A percentile compares a stretch with the other conserved stretches of the same genome.
Evolutionary conservation across 1,139 yeast species (phyloP).

Genomic region (Suhomyces anneliseae): DNA sequence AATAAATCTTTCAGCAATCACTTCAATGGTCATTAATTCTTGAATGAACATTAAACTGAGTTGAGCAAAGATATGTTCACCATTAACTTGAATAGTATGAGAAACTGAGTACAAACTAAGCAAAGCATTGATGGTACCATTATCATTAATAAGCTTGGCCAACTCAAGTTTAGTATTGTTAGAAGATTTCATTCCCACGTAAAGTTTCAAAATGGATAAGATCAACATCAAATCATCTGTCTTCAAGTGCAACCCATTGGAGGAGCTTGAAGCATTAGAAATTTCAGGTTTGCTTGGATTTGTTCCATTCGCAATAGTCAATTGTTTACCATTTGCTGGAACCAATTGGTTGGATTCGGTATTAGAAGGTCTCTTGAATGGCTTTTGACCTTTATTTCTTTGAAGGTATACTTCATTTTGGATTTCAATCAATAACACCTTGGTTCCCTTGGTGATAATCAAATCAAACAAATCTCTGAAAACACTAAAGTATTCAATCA

Average conservation of each 20-base stretch:
- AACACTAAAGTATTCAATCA: slow-evolving; percentile 51
- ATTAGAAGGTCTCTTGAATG: neutral
- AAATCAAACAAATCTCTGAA: slow-evolving; percentile 57
- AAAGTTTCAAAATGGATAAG: slow-evolving; percentile 60
- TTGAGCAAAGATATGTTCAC: slow-evolving; percentile 72
- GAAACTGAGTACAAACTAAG: slow-evolving; percentile 69
- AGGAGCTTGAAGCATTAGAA: neutral
- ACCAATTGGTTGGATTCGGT: neutral
- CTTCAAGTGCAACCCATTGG: slow-evolving; percentile 1
- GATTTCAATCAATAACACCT: slow-evolving; percentile 53
- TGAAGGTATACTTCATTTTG: slow-evolving; percentile 53
- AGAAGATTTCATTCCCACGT: slow-evolving; percentile 54
- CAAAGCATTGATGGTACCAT: slow-evolving; percentile 63
- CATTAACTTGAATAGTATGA: slow-evolving; percentile 58
- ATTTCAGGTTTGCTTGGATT: neutral
- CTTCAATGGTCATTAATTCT: slow-evolving; percentile 63
- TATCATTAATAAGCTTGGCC: slow-evolving; percentile 53
- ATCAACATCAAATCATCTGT: slow-evolving; percentile 59
- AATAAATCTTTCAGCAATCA: slow-evolving; percentile 66
- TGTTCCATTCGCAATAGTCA: slow-evolving; percentile 20
- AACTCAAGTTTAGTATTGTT: slow-evolving; percentile 50
- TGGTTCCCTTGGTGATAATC: slow-evolving; percentile 61
- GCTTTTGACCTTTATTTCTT: slow-evolving; percentile 1
- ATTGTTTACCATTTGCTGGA: too few species aligned
- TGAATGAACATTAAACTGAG: slow-evolving; percentile 66